A percentile compares a stretch with the other conserved stretches of the same genome.
Evolutionary conservation across 1,139 yeast species (phyloP).

Genomic region (Yamadazyma trypodendri): DNA sequence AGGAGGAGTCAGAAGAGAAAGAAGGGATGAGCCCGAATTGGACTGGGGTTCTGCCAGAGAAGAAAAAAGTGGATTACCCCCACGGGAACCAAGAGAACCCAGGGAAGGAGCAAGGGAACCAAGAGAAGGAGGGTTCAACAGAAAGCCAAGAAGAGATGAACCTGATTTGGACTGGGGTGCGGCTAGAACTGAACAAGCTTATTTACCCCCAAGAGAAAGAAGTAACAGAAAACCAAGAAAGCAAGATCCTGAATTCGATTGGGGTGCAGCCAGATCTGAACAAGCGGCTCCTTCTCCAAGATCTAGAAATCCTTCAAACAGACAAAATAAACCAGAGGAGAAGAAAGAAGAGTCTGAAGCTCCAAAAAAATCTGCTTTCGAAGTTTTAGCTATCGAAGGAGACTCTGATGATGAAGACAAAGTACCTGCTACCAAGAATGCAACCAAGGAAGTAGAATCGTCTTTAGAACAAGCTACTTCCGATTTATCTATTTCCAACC

Average conservation of each 20-base stretch:
- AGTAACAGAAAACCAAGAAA: constrained; percentile 39
- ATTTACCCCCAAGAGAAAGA: constrained; percentile 43
- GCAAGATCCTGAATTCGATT: constrained; percentile 54
- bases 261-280: constrained; percentile 45
- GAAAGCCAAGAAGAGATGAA: constrained; percentile 42
- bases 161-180: constrained; percentile 62
- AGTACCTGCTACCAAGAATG: constrained; percentile 21
- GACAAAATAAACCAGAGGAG: constrained; percentile 10
- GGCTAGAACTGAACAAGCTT: constrained; percentile 38
- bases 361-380: constrained; percentile 59
- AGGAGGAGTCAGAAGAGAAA: constrained; percentile 27
- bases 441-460: constrained; percentile 5
- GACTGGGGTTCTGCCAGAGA: constrained; percentile 54
- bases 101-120: too few species aligned
- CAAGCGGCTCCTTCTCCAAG: constrained; percentile 32
- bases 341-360: constrained; percentile 21
- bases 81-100: constrained; percentile 35
- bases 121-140: constrained; percentile 25
- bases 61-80: constrained; percentile 32
- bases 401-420: constrained; percentile 57
- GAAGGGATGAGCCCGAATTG: constrained; percentile 50
- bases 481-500: constrained; percentile 37
- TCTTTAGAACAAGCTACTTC: constrained; percentile 46
- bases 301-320: constrained; percentile 49
- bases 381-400: constrained; percentile 60